Conservation (phyloP, 2,329 filamentous ascomycete genomes). For the Penicillium polonicum region DNA sequence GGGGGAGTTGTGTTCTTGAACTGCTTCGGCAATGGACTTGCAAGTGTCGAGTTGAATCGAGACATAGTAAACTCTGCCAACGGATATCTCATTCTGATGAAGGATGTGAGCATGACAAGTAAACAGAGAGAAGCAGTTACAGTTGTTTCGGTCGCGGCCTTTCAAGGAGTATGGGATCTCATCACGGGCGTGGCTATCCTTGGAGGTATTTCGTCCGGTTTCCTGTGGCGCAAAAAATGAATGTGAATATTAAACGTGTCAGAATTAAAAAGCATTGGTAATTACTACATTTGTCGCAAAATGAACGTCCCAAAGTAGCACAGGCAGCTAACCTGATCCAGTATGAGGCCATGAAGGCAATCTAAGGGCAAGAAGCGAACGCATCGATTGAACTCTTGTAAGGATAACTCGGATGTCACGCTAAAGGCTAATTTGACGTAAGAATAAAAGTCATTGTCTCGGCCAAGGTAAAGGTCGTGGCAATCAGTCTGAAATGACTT, state of each 20-base stretch:
- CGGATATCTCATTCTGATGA: slow-evolving; percentile 18
- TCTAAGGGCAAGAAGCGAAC: background rate
- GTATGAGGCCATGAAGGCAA: background rate
- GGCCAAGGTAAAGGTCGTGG: background rate
- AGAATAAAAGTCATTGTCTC: background rate
- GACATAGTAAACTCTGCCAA: slow-evolving; percentile 16
- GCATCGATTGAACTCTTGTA: background rate
- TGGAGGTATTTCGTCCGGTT: slow-evolving; percentile 24
- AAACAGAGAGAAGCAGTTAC: slow-evolving; percentile 14
- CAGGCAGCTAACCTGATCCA: background rate
- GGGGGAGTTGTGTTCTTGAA: slow-evolving; percentile 45
- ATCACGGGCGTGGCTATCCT: slow-evolving; percentile 28
- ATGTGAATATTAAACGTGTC: background rate
- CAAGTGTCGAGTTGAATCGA: slow-evolving; percentile 7
- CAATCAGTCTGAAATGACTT: background rate
- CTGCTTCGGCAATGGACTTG: slow-evolving; percentile 34
- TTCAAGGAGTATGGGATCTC: slow-evolving; percentile 29
- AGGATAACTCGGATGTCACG: background rate
- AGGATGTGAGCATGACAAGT: slow-evolving; percentile 16
- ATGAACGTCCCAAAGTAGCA: background rate
- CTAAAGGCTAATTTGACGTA: slow-evolving; percentile 2
- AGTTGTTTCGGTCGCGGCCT: slow-evolving; percentile 20
- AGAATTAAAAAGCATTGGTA: background rate
- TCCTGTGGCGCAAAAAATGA: slow-evolving; percentile 16
- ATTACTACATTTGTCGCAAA: background rate